Base-by-base conservation (phyloP, 208 protist species). In the Trypanosomatidae sp. region DNA sequence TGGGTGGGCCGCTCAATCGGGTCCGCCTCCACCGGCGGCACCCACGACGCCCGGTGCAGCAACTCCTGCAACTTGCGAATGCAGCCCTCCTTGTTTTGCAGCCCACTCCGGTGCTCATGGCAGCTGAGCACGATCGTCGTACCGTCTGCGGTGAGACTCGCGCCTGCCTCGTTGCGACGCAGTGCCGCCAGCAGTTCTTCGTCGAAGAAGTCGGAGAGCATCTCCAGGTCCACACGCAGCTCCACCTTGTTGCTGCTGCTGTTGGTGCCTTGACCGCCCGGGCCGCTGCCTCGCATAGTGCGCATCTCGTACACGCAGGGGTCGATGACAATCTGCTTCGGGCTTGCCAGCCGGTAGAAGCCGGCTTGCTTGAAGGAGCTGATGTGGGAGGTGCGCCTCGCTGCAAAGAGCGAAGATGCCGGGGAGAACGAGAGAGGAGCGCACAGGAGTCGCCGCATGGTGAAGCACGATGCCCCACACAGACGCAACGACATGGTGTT, bases 211-310 rank as follows among this genome's bases (percentile, higher is more conserved):
- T 79, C 77, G 0, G 65, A 70, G n/a, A 96, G 79, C 43, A 78
- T 55, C 15, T 79, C 73, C 36, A 96, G 17, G 53, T 81, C 81
- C 10, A 82, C 84, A 13, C 90, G 87, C 66, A 96, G 66, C 71
- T 96, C 90, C 39, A 96, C 87, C 69, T 96, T 96, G 77, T 90
- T 96, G 79, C 92, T 96, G 79, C 82, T 89, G 76, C 88, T 93
- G 76, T 96, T 93, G 30, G 80, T 77, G 50, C 89, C 92, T 64
- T 96, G 92, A 5, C 92, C 92, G 28, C 92, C 92, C 6, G 92
- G 92, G 33, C 92, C 92, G 46, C 88, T 87, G 33, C 92, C 92
- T 25, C 92, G 89, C 78, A 83, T 79, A 8, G 83, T 85, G 28
- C 71, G 82, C 9, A 92, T 62, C 76, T 83, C 82, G 69, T 91